phyloP scores from a whole-genome alignment of 2,329 filamentous ascomycete genomes.

The Aureobasidium lini region DNA sequence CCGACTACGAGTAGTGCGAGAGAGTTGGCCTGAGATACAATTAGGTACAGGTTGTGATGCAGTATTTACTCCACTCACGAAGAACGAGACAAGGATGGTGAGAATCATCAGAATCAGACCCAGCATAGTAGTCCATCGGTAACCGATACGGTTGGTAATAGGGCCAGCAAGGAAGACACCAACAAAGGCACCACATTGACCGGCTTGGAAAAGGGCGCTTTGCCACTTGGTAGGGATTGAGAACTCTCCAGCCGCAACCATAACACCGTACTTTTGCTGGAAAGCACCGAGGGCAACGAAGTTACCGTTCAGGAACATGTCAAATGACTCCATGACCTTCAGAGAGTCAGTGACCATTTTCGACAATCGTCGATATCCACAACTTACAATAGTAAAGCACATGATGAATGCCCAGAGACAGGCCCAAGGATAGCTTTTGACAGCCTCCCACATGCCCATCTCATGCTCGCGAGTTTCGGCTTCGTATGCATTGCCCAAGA shows the following conservation, averaged over 20 bases:
- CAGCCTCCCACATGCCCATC: constrained; percentile 43
- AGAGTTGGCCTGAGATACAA: constrained; percentile 27
- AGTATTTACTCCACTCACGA: constrained; percentile 20
- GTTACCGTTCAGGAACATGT: constrained; percentile 53
- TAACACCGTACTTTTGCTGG: constrained; percentile 40
- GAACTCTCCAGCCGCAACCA: constrained; percentile 16
- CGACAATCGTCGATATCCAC: background rate
- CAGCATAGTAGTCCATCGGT: constrained; percentile 51
- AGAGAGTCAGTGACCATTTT: constrained; percentile 17
- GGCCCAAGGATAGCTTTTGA: constrained; percentile 46
- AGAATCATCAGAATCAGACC: constrained; percentile 51
- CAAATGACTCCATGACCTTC: constrained; percentile 59
- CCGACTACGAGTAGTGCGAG: constrained; percentile 42
- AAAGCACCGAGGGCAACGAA: constrained; percentile 49
- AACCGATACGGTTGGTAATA: constrained; percentile 51
- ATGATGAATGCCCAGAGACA: constrained; percentile 49
- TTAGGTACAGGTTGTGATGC: background rate
- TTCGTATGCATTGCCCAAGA: constrained; percentile 48
- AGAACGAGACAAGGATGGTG: constrained; percentile 55
- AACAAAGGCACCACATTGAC: constrained; percentile 52
- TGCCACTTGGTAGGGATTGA: constrained; percentile 51
- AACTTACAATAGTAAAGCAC: constrained; percentile 49
- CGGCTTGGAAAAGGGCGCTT: constrained; percentile 49
- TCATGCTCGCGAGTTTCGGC: constrained; percentile 49
- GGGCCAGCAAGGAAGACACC: constrained; percentile 54